These are phyloP conservation scores for Scenedesmus sp. DNA, from an alignment of 163 green algal species.

Conservation along the genomic window DNA sequence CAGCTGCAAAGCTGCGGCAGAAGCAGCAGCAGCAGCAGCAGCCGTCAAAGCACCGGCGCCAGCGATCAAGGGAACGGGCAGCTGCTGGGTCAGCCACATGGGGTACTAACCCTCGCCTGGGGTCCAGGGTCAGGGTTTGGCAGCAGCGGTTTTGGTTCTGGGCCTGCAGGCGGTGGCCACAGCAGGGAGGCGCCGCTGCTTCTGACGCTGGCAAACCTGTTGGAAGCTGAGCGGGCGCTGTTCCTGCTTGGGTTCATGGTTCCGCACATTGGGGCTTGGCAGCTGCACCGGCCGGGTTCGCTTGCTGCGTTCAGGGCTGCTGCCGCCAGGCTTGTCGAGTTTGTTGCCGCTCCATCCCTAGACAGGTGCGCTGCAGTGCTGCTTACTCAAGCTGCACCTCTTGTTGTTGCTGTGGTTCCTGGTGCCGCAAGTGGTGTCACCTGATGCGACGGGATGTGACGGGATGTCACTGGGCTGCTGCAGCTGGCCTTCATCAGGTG, in stretches of 20 bases:
- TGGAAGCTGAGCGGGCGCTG: conserved; percentile 63
- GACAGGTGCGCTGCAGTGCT: conserved; percentile 19
- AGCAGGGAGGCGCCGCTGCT: conserved; percentile 41
- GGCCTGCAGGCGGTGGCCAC: not conserved
- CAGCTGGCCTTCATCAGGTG: too few species aligned
- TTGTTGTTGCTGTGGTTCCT: too few species aligned
- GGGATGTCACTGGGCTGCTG: not conserved
- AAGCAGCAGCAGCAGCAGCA: conserved; percentile 30
- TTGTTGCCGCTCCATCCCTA: conserved; percentile 47
- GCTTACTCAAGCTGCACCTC: not conserved
- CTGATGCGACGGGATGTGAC: too few species aligned
- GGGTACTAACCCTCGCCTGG: conserved; percentile 19
- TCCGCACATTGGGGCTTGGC: conserved; percentile 61
- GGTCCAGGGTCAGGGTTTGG: conserved; percentile 23
- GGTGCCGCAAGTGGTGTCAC: not conserved
- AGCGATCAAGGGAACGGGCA: not conserved
- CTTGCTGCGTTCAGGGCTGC: conserved; percentile 61
- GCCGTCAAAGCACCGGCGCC: not conserved
- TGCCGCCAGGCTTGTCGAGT: conserved; percentile 43
- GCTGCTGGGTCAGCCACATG: not conserved
- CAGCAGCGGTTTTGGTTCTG: not conserved
- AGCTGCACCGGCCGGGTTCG: conserved; percentile 62
- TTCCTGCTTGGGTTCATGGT: conserved; percentile 57
- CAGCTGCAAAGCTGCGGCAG: conserved; percentile 36
- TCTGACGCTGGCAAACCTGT: conserved; percentile 56